A percentile compares a stretch with the other conserved stretches of the same genome.
Evolutionary conservation across 768 basidiomycete species (phyloP).

Genomic region (Suillus subluteus): DNA sequence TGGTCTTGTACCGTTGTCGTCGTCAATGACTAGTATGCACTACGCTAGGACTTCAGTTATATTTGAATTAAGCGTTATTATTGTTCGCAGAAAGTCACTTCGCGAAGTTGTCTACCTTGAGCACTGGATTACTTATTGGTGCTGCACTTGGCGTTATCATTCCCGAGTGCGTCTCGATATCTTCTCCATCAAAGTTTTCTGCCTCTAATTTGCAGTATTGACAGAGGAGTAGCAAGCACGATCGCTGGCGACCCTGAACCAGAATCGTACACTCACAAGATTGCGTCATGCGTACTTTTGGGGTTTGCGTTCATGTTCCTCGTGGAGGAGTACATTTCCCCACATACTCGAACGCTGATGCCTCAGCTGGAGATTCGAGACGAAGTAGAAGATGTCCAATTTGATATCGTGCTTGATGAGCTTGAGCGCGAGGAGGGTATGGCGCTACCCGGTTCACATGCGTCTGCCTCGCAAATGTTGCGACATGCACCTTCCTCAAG

Average conservation of each 20-base stretch:
- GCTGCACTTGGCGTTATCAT: conserved; percentile 91
- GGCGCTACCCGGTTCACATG: conserved; percentile 9
- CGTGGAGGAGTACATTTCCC: conserved; percentile 64
- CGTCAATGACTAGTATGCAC: conserved; percentile 65
- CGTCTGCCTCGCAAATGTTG: conserved; percentile 19
- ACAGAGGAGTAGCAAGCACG: conserved; percentile 74
- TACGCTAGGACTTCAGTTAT: not conserved
- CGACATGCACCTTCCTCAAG: conserved; percentile 22
- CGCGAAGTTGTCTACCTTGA: conserved; percentile 56
- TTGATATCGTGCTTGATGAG: conserved; percentile 67
- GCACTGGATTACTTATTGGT: conserved; percentile 86
- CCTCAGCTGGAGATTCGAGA: conserved; percentile 3
- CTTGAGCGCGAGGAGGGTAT: conserved; percentile 48
- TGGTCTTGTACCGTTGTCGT: conserved; percentile 77
- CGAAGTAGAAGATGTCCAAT: conserved; percentile 43
- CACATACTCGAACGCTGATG: conserved; percentile 47
- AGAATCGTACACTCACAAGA: conserved; percentile 50
- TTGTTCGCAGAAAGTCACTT: conserved; percentile 48
- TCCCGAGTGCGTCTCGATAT: conserved; percentile 72
- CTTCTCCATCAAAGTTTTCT: not conserved
- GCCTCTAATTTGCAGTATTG: conserved; percentile 4
- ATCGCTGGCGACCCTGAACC: conserved; percentile 39
- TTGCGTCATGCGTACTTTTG: conserved; percentile 64
- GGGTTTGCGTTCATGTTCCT: conserved; percentile 64
- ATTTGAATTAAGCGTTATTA: conserved; percentile 35